A percentile compares a stretch with the other conserved stretches of the same genome.
Conservation (phyloP, 2,329 filamentous ascomycete species). For the Meredithiella fracta region DNA sequence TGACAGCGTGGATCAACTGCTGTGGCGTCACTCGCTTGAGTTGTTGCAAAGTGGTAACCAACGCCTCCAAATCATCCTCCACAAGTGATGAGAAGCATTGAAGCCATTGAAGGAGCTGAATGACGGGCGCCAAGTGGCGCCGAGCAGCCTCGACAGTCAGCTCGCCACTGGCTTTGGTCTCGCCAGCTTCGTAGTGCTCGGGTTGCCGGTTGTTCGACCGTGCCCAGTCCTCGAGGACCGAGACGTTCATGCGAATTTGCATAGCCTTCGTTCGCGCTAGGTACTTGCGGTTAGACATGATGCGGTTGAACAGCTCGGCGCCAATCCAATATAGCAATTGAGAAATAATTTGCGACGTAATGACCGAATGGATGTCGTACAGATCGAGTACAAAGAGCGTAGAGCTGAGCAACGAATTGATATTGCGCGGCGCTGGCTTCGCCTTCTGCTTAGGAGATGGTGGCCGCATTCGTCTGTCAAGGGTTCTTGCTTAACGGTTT, state of each 20-base stretch:
- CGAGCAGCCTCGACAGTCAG: conserved; percentile 71
- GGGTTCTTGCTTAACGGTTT: conserved; percentile 79
- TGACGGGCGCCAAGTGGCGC: conserved; percentile 72
- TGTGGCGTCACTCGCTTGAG: conserved; percentile 69
- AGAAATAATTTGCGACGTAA: conserved; percentile 76
- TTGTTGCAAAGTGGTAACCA: conserved; percentile 79
- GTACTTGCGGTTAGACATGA: conserved; percentile 93
- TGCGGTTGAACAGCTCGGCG: conserved; percentile 89
- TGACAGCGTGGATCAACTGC: conserved; percentile 80
- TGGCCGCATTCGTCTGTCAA: conserved; percentile 79
- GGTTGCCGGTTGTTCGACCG: conserved; percentile 82
- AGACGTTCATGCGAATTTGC: conserved; percentile 99
- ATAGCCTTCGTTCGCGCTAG: conserved; percentile 93
- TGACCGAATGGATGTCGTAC: conserved; percentile 98
- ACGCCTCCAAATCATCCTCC: conserved; percentile 67
- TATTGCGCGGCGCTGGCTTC: conserved; percentile 83
- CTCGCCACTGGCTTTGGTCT: conserved; percentile 70
- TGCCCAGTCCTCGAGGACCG: conserved; percentile 89
- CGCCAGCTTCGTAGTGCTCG: conserved; percentile 88
- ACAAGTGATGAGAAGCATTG: conserved; percentile 92
- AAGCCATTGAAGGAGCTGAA: conserved; percentile 91
- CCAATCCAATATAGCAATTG: conserved; percentile 94
- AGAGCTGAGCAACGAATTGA: conserved; percentile 86
- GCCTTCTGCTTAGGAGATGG: conserved; percentile 86
- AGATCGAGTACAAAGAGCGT: conserved; percentile 93